phyloP scores from a whole-genome alignment of 192 early-diverging fungal genomes.

The Coemansia pectinata region DNA sequence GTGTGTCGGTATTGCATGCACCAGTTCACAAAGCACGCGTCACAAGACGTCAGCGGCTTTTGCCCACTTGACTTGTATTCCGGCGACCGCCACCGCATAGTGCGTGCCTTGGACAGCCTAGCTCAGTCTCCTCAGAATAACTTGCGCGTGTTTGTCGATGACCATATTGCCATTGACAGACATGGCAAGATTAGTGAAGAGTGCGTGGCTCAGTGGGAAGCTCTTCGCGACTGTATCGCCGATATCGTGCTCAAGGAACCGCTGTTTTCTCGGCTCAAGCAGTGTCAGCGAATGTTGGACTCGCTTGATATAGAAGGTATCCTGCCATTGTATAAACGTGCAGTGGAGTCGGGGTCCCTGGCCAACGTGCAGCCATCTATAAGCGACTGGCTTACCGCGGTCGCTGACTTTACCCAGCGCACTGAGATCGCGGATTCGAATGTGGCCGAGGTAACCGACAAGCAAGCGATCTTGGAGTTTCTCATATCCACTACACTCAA shows the following conservation, averaged over 20 bases:
- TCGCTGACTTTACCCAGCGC: slow-evolving; percentile 8
- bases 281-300: slow-evolving; percentile 59
- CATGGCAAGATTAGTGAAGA: not conserved
- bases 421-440: too few relatives aligned
- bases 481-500: slow-evolving; percentile 74
- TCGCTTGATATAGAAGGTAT: slow-evolving; percentile 61
- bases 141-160: slow-evolving; percentile 52
- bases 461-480: slow-evolving; percentile 65
- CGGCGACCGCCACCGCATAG: slow-evolving; percentile 21
- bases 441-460: slow-evolving; percentile 6
- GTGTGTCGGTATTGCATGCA: slow-evolving; percentile 82
- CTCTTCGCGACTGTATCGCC: slow-evolving; percentile 32
- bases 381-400: slow-evolving; percentile 40
- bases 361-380: slow-evolving; percentile 15
- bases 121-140: slow-evolving; percentile 35
- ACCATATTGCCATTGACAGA: slow-evolving; percentile 1
- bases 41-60: slow-evolving; percentile 41
- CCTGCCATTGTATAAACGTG: slow-evolving; percentile 27
- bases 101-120: slow-evolving; percentile 40
- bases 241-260: slow-evolving; percentile 50
- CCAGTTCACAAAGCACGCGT: slow-evolving; percentile 57
- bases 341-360: slow-evolving; percentile 26
- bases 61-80: slow-evolving; percentile 76
- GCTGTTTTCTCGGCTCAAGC: slow-evolving; percentile 51
- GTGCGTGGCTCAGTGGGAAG: slow-evolving; percentile 18